phyloP scores from a whole-genome alignment of 2,329 filamentous ascomycete species.

The Penicillium psychrosexuale region DNA sequence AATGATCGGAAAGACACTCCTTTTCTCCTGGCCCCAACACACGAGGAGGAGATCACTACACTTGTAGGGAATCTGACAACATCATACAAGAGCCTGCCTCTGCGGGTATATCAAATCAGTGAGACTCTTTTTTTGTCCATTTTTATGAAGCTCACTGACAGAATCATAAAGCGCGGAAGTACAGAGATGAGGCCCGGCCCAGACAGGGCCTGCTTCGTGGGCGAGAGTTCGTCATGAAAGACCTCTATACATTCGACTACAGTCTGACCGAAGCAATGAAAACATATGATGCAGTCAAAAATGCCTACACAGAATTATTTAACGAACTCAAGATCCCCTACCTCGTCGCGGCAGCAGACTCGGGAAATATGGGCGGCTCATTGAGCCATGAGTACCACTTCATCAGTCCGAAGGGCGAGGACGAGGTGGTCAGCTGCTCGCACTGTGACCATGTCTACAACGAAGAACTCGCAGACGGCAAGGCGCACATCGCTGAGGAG shows the following conservation, averaged over 20 bases:
- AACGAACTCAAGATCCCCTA: conserved; percentile 79
- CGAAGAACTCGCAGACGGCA: conserved; percentile 70
- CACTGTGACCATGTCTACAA: conserved; percentile 76
- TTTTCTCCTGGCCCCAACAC: conserved; percentile 83
- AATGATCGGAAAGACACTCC: conserved; percentile 71
- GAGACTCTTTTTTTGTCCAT: conserved; percentile 23
- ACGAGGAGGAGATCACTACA: conserved; percentile 92
- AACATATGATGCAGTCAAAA: conserved; percentile 73
- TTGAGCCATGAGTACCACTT: conserved; percentile 96
- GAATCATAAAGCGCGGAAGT: conserved; percentile 68
- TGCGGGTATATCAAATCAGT: conserved; percentile 89
- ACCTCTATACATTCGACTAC: conserved; percentile 91
- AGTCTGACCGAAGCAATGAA: conserved; percentile 65
- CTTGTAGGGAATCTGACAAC: conserved; percentile 70
- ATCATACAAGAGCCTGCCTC: conserved; percentile 81
- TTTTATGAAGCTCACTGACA: not conserved
- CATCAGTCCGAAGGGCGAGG: conserved; percentile 74
- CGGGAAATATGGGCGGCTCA: conserved; percentile 91
- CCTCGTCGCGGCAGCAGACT: conserved; percentile 81
- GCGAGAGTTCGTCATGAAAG: conserved; percentile 96
- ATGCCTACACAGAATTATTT: conserved; percentile 74
- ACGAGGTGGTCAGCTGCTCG: conserved; percentile 73
- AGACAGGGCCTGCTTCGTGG: conserved; percentile 83
- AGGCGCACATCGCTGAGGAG: conserved; percentile 19
- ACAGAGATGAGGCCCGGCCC: conserved; percentile 86